A percentile compares a stretch with the other conserved stretches of the same genome.
phyloP scores from a whole-genome alignment of 1,139 yeast species.

The Lizanozyma gosingica region DNA sequence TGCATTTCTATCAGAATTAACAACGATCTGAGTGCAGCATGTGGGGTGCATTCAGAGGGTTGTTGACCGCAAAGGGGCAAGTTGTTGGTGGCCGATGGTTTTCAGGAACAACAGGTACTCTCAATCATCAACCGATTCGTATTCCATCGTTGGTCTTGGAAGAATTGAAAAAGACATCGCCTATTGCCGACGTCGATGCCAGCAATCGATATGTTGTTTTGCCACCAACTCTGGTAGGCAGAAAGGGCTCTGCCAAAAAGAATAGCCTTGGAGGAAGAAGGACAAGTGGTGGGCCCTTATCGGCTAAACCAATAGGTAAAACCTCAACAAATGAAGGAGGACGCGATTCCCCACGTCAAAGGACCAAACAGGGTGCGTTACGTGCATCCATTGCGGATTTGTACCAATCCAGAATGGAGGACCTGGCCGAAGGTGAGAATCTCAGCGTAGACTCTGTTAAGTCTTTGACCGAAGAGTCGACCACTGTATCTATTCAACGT shows the following conservation, averaged over 20 bases:
- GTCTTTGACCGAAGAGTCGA: not conserved
- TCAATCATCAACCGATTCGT: not conserved
- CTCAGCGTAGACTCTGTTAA: not conserved
- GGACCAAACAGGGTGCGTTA: conserved; percentile 6
- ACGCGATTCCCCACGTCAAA: not conserved
- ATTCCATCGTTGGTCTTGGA: not conserved
- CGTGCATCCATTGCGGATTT: conserved; percentile 10
- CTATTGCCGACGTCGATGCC: not conserved
- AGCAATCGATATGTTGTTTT: not conserved
- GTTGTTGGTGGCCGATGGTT: conserved; percentile 7
- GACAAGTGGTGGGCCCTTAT: too few relatives aligned
- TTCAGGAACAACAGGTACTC: conserved; percentile 1
- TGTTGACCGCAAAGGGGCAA: too few relatives aligned
- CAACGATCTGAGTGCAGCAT: too few relatives aligned
- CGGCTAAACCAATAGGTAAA: too few relatives aligned
- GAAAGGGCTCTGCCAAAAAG: not conserved
- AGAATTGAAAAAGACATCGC: not conserved
- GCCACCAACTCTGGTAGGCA: not conserved
- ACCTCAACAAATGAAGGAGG: not conserved
- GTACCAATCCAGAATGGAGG: not conserved
- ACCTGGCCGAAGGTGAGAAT: not conserved
- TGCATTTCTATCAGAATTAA: too few relatives aligned
- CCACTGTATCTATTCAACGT: conserved; percentile 1
- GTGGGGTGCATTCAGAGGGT: too few relatives aligned
- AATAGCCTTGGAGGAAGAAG: not conserved